These are phyloP conservation scores for Xylariaceae sp. DNA, from an alignment of 2,329 filamentous ascomycete genomes.

Conservation along the genomic window DNA sequence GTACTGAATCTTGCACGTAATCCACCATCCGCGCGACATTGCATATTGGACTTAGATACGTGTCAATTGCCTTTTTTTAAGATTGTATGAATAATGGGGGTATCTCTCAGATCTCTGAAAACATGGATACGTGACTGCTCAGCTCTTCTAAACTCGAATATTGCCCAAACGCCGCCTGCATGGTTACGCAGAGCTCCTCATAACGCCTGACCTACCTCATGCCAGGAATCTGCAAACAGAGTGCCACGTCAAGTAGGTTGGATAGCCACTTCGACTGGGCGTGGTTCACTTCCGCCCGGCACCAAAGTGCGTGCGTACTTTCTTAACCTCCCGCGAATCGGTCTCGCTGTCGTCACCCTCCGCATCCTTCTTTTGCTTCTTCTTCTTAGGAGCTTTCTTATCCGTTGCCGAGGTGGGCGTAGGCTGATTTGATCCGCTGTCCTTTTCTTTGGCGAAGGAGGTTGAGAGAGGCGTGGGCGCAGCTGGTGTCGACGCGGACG, in stretches of 20 bases:
- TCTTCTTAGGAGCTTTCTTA: slow-evolving; percentile 40
- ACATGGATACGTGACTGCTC: neutral
- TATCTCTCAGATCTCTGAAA: neutral
- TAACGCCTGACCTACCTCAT: too few relatives aligned
- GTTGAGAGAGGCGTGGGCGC: slow-evolving; percentile 54
- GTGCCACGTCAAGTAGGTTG: too few relatives aligned
- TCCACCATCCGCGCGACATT: too few relatives aligned
- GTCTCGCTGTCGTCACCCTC: slow-evolving; percentile 54
- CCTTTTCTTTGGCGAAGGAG: slow-evolving; percentile 40
- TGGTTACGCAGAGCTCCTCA: too few relatives aligned
- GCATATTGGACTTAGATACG: too few relatives aligned
- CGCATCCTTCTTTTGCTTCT: slow-evolving; percentile 47
- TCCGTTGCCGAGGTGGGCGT: slow-evolving; percentile 52
- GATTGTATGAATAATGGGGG: too few relatives aligned
- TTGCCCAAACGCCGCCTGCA: too few relatives aligned
- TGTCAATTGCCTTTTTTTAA: too few relatives aligned
- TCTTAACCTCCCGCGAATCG: slow-evolving; percentile 48
- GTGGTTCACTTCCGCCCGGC: slow-evolving; percentile 48
- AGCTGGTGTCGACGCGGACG: slow-evolving; percentile 37
- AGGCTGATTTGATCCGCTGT: slow-evolving; percentile 43
- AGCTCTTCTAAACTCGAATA: neutral
- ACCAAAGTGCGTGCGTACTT: slow-evolving; percentile 56
- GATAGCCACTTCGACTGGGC: too few relatives aligned
- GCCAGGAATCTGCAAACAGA: too few relatives aligned
- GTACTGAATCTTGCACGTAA: too few relatives aligned